Evolutionary conservation across 2,329 filamentous ascomycete genomes (phyloP), one percentile per base, ranked within the genome.

Genomic region (Verticillium isaacii): DNA sequence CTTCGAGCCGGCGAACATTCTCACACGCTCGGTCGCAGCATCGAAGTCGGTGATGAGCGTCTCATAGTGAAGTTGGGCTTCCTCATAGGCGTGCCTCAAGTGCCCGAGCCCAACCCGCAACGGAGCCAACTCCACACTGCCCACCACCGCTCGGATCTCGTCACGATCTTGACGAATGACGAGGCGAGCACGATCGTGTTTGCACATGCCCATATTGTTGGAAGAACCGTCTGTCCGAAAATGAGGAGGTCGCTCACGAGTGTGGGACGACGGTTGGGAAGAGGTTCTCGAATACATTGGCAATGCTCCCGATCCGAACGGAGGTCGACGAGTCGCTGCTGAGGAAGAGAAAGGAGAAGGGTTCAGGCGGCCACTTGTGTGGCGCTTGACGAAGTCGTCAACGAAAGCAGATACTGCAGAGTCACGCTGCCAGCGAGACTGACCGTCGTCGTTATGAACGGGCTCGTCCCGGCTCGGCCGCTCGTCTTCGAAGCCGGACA

Each of bases 61-160:
- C 25, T 62, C 32, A 66, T 67, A 72, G 60, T 71, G 62, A 6
- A 41, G 57, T 29, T 61, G 63, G 52, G 66, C 70, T 36, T 71
- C 69, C 45, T 63, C 65, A 52, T 68, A 62, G 60, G 72, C 68
- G 12, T 64, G 58, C 3, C 63, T 62, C 32, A 73, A 61, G 29
- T 71, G 68, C 32, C 66, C 69, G 41, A 61, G 56, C 32, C 45
- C 32, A 25, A 39, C 9, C 32, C 19, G 55, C 4, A 45, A 15
- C 29, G 54, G 50, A n/a, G 19, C n/a, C n/a, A 54, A 12, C 14
- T 41, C 15, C 6, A 52, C 3, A 52, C n/a, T 52, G n/a, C 39
- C 39, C 37, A 11, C 19, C 12, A 23, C 19, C 19, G 8, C 9
- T 23, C 19, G 19, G 25, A 5, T 11, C 3, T 52, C 19, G 45